Evolutionary conservation across 1,139 yeast species (phyloP).

Genomic region (Protomyces gravidus): DNA sequence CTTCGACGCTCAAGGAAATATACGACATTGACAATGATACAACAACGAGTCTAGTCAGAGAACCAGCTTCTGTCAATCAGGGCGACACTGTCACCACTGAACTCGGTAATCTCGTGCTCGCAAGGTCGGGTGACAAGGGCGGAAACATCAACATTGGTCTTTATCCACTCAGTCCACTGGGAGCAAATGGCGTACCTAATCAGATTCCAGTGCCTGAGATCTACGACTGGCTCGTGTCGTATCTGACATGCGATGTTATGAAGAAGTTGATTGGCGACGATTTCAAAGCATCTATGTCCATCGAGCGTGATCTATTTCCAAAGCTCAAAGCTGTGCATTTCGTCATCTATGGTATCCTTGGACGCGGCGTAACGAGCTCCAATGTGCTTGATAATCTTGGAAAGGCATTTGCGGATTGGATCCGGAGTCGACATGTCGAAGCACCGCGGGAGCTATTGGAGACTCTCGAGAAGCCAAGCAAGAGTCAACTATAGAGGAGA

Average conservation of each 20-base stretch:
- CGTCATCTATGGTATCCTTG: constrained; percentile 35
- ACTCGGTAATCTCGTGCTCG: constrained; percentile 32
- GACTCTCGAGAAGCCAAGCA: background rate
- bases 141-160: constrained; percentile 34
- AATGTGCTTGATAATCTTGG: constrained; percentile 34
- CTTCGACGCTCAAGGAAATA: constrained; percentile 4
- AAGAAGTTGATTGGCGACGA: constrained; percentile 33
- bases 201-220: constrained; percentile 32
- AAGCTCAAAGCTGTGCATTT: constrained; percentile 35
- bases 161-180: constrained; percentile 30
- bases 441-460: background rate
- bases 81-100: constrained; percentile 32
- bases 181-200: background rate
- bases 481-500: background rate
- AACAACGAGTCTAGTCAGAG: constrained; percentile 1
- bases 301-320: constrained; percentile 35
- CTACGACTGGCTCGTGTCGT: constrained; percentile 35
- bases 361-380: constrained; percentile 34
- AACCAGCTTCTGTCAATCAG: constrained; percentile 27
- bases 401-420: constrained; percentile 34
- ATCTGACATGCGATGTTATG: constrained; percentile 30
- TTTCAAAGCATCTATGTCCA: constrained; percentile 31
- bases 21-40: constrained; percentile 30
- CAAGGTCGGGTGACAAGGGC: constrained; percentile 35
- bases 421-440: constrained; percentile 26